These are phyloP conservation scores for Leptographium radiaticola DNA, from an alignment of 2,329 filamentous ascomycete genomes.

Conservation along the genomic window DNA sequence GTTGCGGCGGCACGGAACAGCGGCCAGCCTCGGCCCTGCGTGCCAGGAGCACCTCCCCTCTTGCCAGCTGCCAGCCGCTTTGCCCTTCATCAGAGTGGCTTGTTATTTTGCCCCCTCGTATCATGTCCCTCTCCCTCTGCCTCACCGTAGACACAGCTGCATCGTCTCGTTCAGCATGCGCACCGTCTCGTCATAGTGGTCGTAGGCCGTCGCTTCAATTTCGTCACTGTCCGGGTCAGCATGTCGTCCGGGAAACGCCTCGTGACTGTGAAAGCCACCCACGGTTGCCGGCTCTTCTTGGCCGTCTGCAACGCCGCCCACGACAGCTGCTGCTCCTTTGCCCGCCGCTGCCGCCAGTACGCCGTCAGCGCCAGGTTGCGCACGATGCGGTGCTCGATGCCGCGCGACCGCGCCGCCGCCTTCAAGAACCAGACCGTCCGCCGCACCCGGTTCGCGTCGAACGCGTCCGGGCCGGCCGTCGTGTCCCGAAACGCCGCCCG, in stretches of 20 bases:
- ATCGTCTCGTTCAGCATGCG: constrained; percentile 63
- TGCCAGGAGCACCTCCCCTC: no score
- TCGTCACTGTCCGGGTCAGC: not conserved
- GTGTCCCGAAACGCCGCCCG: constrained; percentile 40
- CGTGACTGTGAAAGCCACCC: no score
- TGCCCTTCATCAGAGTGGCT: not conserved
- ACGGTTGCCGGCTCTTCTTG: constrained; percentile 5
- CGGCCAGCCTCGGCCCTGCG: no score
- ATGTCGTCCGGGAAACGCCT: no score
- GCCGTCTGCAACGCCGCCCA: constrained; percentile 12
- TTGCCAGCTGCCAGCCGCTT: no score
- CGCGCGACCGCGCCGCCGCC: constrained; percentile 47
- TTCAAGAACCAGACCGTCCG: constrained; percentile 60
- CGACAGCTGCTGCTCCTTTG: constrained; percentile 8
- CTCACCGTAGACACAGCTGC: constrained; percentile 47
- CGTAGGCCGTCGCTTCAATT: constrained; percentile 26
- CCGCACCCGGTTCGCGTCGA: constrained; percentile 38
- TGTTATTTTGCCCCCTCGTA: no score
- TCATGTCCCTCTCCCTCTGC: not conserved
- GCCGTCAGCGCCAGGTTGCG: constrained; percentile 50
- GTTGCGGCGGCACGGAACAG: no score
- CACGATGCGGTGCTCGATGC: constrained; percentile 59
- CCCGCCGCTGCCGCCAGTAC: constrained; percentile 22
- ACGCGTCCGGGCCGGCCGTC: constrained; percentile 14
- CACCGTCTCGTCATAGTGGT: constrained; percentile 56